A percentile compares a stretch with the other conserved stretches of the same genome.
These are phyloP conservation scores for Scenedesmus sp. DNA, from an alignment of 163 green algal genomes.

Conservation along the genomic window DNA sequence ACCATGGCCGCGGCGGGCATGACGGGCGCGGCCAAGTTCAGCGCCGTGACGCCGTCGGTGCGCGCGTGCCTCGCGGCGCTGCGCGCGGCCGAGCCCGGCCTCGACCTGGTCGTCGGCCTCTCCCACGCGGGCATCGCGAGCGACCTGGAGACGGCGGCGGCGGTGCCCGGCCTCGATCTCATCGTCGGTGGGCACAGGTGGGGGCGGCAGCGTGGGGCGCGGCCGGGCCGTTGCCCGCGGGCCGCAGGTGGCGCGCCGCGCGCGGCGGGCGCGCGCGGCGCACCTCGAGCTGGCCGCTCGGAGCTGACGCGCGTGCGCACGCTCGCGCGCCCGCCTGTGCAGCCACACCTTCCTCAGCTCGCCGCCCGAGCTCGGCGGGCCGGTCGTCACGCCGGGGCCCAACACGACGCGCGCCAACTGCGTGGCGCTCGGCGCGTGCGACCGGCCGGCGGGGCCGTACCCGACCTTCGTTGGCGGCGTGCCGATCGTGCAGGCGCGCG, in stretches of 20 bases:
- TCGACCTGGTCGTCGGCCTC: conserved; percentile 19
- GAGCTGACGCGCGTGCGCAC: no score
- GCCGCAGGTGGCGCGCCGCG: no score
- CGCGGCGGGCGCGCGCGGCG: no score
- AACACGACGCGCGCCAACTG: conserved; percentile 23
- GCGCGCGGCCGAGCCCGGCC: not conserved
- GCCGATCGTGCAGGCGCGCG: conserved; percentile 28
- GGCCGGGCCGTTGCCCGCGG: no score
- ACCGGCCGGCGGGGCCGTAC: conserved; percentile 22
- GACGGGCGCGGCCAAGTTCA: no score
- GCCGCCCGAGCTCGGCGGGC: no score
- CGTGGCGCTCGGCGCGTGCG: conserved; percentile 4
- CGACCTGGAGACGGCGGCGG: not conserved
- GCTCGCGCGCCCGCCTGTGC: no score
- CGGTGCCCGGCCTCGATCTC: conserved; percentile 41
- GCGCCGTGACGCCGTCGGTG: not conserved
- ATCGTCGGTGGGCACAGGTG: conserved; percentile 48
- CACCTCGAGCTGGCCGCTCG: no score
- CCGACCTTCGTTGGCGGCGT: conserved; percentile 18
- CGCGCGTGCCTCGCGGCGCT: not conserved
- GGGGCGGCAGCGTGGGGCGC: no score
- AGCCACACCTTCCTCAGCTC: conserved; percentile 45
- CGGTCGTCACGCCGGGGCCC: conserved; percentile 19
- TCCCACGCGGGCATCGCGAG: conserved; percentile 14
- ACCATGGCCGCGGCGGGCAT: not conserved